These are phyloP conservation scores for Dioscorea alata DNA, from an alignment of 106 monocot genomes.

Conservation along the genomic window DNA sequence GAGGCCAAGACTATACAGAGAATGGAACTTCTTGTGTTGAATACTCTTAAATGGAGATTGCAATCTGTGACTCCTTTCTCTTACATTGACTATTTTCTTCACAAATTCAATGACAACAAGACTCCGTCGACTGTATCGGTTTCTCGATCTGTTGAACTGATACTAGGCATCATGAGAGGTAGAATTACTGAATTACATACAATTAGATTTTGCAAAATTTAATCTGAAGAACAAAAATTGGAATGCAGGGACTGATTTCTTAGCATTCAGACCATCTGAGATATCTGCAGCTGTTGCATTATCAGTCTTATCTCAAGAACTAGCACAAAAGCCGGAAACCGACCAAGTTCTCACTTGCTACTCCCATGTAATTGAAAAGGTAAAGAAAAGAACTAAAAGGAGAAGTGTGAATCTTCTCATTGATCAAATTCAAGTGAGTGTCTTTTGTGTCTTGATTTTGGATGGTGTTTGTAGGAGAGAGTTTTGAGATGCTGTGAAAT, in stretches of 20 bases:
- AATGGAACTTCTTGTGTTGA: conserved; percentile 92
- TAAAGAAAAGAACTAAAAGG: neutral
- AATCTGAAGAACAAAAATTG: neutral
- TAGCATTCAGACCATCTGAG: conserved; percentile 72
- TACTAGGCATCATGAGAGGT: conserved; percentile 70
- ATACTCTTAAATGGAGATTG: conserved; percentile 92
- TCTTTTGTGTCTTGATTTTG: too few relatives aligned
- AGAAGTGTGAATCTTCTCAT: too few relatives aligned
- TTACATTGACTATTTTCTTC: conserved; percentile 81
- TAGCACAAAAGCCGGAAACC: conserved; percentile 26
- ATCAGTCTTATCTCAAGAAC: conserved; percentile 13
- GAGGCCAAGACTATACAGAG: conserved; percentile 89
- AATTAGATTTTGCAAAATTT: neutral
- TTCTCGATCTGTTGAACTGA: conserved; percentile 43
- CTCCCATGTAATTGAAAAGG: conserved; percentile 39
- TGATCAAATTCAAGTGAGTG: too few relatives aligned
- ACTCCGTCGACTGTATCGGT: conserved; percentile 22
- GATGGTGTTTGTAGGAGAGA: conserved; percentile 48
- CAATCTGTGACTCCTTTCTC: conserved; percentile 90
- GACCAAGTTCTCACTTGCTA: conserved; percentile 30
- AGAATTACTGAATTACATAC: neutral
- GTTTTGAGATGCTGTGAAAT: conserved; percentile 63
- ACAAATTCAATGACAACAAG: conserved; percentile 40
- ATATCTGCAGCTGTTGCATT: conserved; percentile 67
- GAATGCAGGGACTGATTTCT: conserved; percentile 64